phyloP scores from a whole-genome alignment of 2,329 filamentous ascomycete genomes.

The Didymella pinodella region DNA sequence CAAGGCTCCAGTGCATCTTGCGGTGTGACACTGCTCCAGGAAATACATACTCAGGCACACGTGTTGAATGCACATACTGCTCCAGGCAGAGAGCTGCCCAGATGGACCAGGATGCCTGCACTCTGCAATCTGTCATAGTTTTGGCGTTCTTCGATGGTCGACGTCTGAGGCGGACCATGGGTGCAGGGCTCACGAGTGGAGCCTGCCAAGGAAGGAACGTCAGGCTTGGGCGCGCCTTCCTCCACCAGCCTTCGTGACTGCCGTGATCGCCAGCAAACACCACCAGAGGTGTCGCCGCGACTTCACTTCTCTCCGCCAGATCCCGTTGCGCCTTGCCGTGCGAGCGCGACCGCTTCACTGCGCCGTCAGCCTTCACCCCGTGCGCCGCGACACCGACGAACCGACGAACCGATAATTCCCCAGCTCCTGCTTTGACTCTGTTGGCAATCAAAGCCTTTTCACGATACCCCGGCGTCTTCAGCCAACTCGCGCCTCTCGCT shows the following conservation, averaged over 20 bases:
- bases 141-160: not conserved
- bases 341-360: slow-evolving; percentile 25
- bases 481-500: slow-evolving; percentile 11
- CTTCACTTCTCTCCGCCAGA: not conserved
- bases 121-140: not conserved
- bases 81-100: not conserved
- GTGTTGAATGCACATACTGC: too few relatives aligned
- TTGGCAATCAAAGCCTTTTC: slow-evolving; percentile 22
- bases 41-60: not conserved
- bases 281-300: slow-evolving; percentile 17
- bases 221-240: slow-evolving; percentile 16
- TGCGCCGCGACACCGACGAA: slow-evolving; percentile 15
- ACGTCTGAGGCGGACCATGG: not conserved
- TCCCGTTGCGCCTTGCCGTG: slow-evolving; percentile 11
- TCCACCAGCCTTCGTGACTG: slow-evolving; percentile 13
- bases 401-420: slow-evolving; percentile 23
- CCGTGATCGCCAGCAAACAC: slow-evolving; percentile 10
- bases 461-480: slow-evolving; percentile 15
- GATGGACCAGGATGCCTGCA: not conserved
- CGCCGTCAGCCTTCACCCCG: slow-evolving; percentile 12
- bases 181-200: slow-evolving; percentile 6
- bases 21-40: slow-evolving; percentile 10
- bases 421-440: slow-evolving; percentile 7
- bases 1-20: slow-evolving; percentile 12
- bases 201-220: slow-evolving; percentile 16